A percentile compares a stretch with the other conserved stretches of the same genome.
Evolutionary conservation across 495 filamentous ascomycete genomes (phyloP).

Genomic region (Aspergillus saccharolyticus): DNA sequence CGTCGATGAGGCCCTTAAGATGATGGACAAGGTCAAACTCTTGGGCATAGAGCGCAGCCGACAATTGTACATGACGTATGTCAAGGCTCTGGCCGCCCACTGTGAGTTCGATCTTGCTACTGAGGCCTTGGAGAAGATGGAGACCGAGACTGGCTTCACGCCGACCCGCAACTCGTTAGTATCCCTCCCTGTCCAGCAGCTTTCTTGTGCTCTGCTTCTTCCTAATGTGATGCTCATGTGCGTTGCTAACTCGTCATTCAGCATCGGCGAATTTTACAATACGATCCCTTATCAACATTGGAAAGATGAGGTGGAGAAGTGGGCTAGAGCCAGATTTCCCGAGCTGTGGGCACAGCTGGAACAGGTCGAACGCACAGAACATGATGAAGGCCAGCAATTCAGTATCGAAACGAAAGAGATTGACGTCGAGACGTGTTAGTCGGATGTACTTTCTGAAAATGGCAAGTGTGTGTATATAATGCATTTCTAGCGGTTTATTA

Average conservation of each 20-base stretch:
- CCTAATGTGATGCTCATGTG: neutral
- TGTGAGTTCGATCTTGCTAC: constrained; percentile 60
- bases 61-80: constrained; percentile 66
- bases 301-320: constrained; percentile 65
- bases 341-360: constrained; percentile 60
- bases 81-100: constrained; percentile 67
- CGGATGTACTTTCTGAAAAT: neutral
- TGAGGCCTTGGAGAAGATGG: constrained; percentile 57
- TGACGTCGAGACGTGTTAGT: neutral
- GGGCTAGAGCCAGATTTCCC: constrained; percentile 63
- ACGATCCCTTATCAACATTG: constrained; percentile 53
- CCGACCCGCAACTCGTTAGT: constrained; percentile 71
- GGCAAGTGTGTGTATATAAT: neutral
- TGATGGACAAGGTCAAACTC: constrained; percentile 67
- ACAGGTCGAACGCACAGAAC: constrained; percentile 27
- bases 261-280: constrained; percentile 70
- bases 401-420: constrained; percentile 17
- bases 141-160: constrained; percentile 56
- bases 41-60: constrained; percentile 73
- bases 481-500: neutral
- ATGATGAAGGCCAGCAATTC: constrained; percentile 36
- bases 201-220: neutral
- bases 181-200: neutral
- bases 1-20: constrained; percentile 57
- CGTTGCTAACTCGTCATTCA: constrained; percentile 29